Base-by-base conservation (phyloP, 2,329 filamentous ascomycete species). In the Colletotrichum lindemuthianum region DNA sequence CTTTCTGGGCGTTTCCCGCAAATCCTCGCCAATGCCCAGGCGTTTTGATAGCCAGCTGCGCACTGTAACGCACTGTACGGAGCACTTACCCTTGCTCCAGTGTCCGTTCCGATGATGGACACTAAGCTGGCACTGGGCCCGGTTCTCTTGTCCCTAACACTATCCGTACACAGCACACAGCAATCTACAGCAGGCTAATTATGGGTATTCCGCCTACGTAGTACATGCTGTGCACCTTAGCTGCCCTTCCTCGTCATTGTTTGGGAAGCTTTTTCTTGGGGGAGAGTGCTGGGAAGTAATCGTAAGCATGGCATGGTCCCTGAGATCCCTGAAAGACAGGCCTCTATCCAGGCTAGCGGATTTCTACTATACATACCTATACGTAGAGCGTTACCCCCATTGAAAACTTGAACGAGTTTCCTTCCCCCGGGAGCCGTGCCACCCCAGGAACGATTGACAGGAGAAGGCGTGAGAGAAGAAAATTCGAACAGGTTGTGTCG, bases 381-480 rank as follows among this genome's bases (percentile, higher is more conserved):
- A n/a, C n/a, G n/a, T n/a, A 48, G 34, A 36, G 47, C 37, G 51
- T 48, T 6, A 41, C 52, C 51, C 15, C 58, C 44, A 53, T 36
- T 56, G 58, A 56, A 57, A 48, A 13, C 58, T 56, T 65, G 50
- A 49, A 39, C 45, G 43, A 61, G 58, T 55, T 61, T 56, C 58
- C 57, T 61, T 47, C 12, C 44, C 49, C 44, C 44, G 24, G 40
- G 61, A 61, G 51, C 61, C 47, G 51, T 65, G 47, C 58, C 51
- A 65, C 40, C 58, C 41, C 61, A 47, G 45, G 34, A 12, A 43
- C 15, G 9, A n/a, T 43, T 13, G 34, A 57, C 47, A 51, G 51
- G 51, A 56, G 44, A 60, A 60, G 49, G 24, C 36, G 45, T 37
- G 32, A 43, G 53, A 41, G 39, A 24, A 24, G 24, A 24, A 24